A percentile compares a stretch with the other conserved stretches of the same genome.
Conservation (phyloP, 768 basidiomycete species). For the Boletus reticulatus region DNA sequence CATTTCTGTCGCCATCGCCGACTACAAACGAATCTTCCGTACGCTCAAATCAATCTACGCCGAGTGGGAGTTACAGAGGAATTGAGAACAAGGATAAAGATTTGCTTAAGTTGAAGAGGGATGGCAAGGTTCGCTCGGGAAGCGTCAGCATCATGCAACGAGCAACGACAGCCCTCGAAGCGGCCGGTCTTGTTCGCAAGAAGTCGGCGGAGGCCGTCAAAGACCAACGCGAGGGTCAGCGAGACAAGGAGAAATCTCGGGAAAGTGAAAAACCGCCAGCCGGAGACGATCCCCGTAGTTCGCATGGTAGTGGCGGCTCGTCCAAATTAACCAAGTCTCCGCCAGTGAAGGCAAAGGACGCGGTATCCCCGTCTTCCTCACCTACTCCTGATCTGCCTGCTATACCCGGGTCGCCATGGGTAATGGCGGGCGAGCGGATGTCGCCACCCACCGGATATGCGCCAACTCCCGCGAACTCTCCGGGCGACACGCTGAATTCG, state of each 20-base stretch:
- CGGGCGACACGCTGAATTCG: constrained; percentile 49
- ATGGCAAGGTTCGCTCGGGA: constrained; percentile 69
- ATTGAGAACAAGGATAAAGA: constrained; percentile 50
- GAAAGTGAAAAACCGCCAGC: constrained; percentile 42
- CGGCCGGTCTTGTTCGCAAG: constrained; percentile 79
- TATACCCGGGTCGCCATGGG: constrained; percentile 70
- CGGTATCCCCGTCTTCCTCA: constrained; percentile 44
- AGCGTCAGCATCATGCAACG: constrained; percentile 97
- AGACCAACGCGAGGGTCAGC: constrained; percentile 54
- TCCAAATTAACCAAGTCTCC: constrained; percentile 68
- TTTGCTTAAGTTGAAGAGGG: constrained; percentile 47
- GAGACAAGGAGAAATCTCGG: constrained; percentile 41
- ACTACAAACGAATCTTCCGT: constrained; percentile 47
- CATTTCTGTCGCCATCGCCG: constrained; percentile 57
- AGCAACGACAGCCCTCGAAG: constrained; percentile 87
- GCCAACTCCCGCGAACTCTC: constrained; percentile 52
- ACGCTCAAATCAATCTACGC: constrained; percentile 69
- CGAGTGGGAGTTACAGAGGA: constrained; percentile 55
- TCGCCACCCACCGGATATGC: constrained; percentile 34
- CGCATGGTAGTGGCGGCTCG: constrained; percentile 61
- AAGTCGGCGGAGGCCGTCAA: constrained; percentile 74
- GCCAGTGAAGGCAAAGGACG: constrained; percentile 52
- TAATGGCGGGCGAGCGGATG: constrained; percentile 50
- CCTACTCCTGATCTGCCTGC: constrained; percentile 41
- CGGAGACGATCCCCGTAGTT: constrained; percentile 59